Percentiles rank a stretch among this genome's conserved stretches.
phyloP scores from a whole-genome alignment of 1,284 basidiomycete genomes.

The Ceratobasidium sp. region DNA sequence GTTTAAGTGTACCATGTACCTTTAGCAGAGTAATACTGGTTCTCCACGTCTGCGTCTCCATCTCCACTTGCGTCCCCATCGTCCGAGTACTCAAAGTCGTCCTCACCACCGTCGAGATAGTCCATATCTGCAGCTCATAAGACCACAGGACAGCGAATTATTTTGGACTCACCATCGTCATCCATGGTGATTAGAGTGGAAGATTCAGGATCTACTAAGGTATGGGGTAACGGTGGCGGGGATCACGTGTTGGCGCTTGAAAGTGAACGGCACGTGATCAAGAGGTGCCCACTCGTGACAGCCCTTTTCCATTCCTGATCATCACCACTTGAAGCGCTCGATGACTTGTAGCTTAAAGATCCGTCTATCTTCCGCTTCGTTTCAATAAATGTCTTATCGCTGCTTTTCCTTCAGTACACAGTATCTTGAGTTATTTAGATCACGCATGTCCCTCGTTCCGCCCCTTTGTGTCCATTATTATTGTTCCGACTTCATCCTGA shows the following conservation, averaged over 20 bases:
- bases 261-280: background rate
- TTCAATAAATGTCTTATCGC: too few species aligned
- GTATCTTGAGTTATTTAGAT: too few species aligned
- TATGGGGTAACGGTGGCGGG: background rate
- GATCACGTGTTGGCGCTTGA: background rate
- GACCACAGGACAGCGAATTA: background rate
- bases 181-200: slow-evolving; percentile 60
- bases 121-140: slow-evolving; percentile 63
- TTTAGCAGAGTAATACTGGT: slow-evolving; percentile 98
- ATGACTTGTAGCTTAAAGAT: too few species aligned
- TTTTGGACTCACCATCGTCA: slow-evolving; percentile 63
- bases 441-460: too few species aligned
- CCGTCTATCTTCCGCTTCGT: too few species aligned
- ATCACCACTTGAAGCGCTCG: too few species aligned
- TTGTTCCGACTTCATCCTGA: too few species aligned
- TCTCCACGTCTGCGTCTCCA: slow-evolving; percentile 93
- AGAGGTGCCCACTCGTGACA: too few species aligned
- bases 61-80: slow-evolving; percentile 81
- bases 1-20: slow-evolving; percentile 59
- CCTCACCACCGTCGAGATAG: slow-evolving; percentile 90
- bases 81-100: slow-evolving; percentile 97
- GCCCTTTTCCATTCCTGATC: too few species aligned
- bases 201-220: background rate
- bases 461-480: too few species aligned
- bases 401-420: too few species aligned